phyloP scores from a whole-genome alignment of 495 filamentous ascomycete species.

The Aspergillus homomorphus region DNA sequence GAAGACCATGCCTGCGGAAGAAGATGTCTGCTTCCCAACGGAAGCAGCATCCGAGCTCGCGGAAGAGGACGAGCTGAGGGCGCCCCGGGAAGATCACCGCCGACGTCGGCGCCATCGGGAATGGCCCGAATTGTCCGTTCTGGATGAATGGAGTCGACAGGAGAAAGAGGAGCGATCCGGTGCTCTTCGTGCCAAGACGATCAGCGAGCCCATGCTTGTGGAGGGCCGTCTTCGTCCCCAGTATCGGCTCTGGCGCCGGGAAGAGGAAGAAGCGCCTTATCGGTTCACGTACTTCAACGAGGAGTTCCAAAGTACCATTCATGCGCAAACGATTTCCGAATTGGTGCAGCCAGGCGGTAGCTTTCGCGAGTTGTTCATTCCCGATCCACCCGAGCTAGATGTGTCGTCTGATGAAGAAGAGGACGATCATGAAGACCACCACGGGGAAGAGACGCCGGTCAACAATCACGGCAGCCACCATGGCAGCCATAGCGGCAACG shows the following conservation, averaged over 20 bases:
- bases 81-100: slow-evolving; percentile 45
- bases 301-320: slow-evolving; percentile 88
- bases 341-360: slow-evolving; percentile 77
- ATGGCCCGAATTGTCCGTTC: slow-evolving; percentile 69
- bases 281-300: slow-evolving; percentile 99
- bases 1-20: slow-evolving; percentile 59
- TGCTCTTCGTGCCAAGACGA: slow-evolving; percentile 83
- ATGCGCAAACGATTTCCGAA: slow-evolving; percentile 91
- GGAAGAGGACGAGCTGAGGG: slow-evolving; percentile 62
- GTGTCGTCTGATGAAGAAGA: slow-evolving; percentile 65
- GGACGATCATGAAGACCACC: slow-evolving; percentile 50
- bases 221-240: slow-evolving; percentile 83
- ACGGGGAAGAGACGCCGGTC: slow-evolving; percentile 19
- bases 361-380: slow-evolving; percentile 84
- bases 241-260: slow-evolving; percentile 74
- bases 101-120: slow-evolving; percentile 51
- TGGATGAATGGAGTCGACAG: slow-evolving; percentile 87
- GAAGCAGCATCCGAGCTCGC: slow-evolving; percentile 74
- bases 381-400: slow-evolving; percentile 62
- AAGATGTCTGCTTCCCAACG: slow-evolving; percentile 91
- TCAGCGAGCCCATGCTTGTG: slow-evolving; percentile 88
- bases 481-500: slow-evolving; percentile 1
- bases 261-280: slow-evolving; percentile 88
- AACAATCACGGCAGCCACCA: slow-evolving; percentile 10
- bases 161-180: slow-evolving; percentile 90